These are phyloP conservation scores for Metarhizium anisopliae DNA, from an alignment of 2,329 filamentous ascomycete genomes.

Conservation along the genomic window DNA sequence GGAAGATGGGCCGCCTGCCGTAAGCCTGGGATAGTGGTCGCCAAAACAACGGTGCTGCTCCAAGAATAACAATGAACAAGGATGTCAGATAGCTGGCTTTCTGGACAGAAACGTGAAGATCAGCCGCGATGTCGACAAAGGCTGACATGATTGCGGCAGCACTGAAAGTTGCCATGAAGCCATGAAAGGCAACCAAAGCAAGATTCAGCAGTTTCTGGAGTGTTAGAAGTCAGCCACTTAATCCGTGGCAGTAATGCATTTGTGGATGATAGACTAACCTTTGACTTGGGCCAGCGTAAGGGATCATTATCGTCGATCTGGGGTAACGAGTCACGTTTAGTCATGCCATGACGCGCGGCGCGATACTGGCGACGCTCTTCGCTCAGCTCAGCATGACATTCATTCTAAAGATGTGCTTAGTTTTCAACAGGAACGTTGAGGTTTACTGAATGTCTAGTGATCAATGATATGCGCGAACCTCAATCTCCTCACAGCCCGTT, in stretches of 20 bases:
- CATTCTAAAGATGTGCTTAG: too few relatives aligned
- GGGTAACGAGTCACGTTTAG: constrained; percentile 9
- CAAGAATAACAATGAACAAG: constrained; percentile 12
- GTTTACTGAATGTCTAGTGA: too few relatives aligned
- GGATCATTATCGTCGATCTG: constrained; percentile 8
- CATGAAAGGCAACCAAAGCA: constrained; percentile 45
- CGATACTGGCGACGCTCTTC: constrained; percentile 8
- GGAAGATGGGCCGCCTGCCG: constrained; percentile 44
- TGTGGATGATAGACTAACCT: background rate
- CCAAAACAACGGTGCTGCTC: constrained; percentile 39
- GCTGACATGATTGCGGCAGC: constrained; percentile 45
- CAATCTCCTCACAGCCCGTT: too few relatives aligned
- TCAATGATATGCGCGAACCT: too few relatives aligned
- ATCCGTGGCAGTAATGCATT: too few relatives aligned
- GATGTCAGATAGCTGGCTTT: constrained; percentile 40
- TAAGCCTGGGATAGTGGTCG: constrained; percentile 43
- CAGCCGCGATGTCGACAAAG: constrained; percentile 41
- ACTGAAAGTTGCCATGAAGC: constrained; percentile 47
- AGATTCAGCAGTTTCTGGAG: constrained; percentile 44
- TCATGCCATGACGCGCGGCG: constrained; percentile 6
- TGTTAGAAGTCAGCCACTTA: background rate
- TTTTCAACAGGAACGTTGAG: too few relatives aligned
- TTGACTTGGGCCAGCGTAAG: constrained; percentile 9
- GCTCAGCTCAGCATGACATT: too few relatives aligned
- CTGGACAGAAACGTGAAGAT: constrained; percentile 39